These are phyloP conservation scores for Clitoria ternatea DNA, from an alignment of 306 rosid species.

Conservation along the genomic window DNA sequence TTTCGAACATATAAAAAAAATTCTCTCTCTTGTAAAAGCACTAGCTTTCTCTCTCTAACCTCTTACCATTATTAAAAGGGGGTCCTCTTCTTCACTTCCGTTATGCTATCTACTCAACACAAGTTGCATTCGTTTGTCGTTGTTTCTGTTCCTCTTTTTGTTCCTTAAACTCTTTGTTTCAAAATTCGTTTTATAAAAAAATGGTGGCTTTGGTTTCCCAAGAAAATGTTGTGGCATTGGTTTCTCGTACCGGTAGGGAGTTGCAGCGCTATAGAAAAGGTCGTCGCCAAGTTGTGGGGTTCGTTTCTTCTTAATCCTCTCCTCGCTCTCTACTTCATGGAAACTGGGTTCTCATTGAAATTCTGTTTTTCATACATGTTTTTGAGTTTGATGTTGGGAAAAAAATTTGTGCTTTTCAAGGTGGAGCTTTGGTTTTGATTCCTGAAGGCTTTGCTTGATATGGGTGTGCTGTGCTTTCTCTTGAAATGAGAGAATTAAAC, in stretches of 20 bases:
- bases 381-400: not conserved
- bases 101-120: conserved; percentile 27
- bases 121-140: not conserved
- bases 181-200: not conserved
- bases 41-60: conserved; percentile 2
- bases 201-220: conserved; percentile 70
- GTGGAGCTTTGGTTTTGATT: conserved; percentile 2
- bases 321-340: not conserved
- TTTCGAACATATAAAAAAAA: not conserved
- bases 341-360: not conserved
- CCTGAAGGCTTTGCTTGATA: not conserved
- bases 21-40: conserved; percentile 6
- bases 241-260: conserved; percentile 88
- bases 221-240: conserved; percentile 65
- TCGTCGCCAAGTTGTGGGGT: conserved; percentile 98
- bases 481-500: not conserved
- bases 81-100: conserved; percentile 12
- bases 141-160: not conserved
- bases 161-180: not conserved
- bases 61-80: conserved; percentile 35
- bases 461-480: not conserved
- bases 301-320: conserved; percentile 30
- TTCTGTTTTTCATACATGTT: not conserved
- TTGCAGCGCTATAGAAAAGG: conserved; percentile 84
- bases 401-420: not conserved